Evolutionary conservation across 345 rosid genomes (phyloP).

Genomic region (Physaria fendleri): DNA sequence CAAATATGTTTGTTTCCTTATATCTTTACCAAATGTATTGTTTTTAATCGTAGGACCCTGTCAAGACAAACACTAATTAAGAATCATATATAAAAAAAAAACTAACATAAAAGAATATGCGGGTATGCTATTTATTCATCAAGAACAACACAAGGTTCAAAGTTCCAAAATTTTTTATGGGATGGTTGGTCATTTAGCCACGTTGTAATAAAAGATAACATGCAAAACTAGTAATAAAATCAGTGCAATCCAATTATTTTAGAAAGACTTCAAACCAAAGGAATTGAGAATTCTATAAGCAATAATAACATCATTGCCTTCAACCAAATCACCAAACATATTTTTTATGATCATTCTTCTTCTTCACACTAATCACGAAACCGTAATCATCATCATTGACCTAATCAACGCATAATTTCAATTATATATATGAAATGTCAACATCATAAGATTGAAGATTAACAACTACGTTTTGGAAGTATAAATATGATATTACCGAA

Average conservation of each 20-base stretch:
- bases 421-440: neutral
- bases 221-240: neutral
- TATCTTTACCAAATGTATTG: conserved; percentile 7
- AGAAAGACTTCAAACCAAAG: conserved; percentile 32
- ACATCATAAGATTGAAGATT: conserved; percentile 18
- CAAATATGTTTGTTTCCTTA: neutral
- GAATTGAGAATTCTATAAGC: conserved; percentile 25
- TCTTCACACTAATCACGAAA: neutral
- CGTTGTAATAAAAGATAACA: no score
- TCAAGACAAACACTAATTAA: neutral
- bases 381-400: neutral
- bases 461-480: conserved; percentile 29
- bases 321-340: conserved; percentile 29
- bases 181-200: no score
- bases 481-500: conserved; percentile 19
- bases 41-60: conserved; percentile 8
- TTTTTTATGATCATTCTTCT: neutral
- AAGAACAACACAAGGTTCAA: no score
- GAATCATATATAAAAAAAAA: neutral
- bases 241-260: conserved; percentile 9
- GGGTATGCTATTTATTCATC: no score
- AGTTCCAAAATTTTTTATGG: no score
- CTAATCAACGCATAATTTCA: neutral
- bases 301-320: conserved; percentile 24
- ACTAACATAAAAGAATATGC: neutral